phyloP scores from a whole-genome alignment of 495 filamentous ascomycete species.

The Aspergillus indologenus region DNA sequence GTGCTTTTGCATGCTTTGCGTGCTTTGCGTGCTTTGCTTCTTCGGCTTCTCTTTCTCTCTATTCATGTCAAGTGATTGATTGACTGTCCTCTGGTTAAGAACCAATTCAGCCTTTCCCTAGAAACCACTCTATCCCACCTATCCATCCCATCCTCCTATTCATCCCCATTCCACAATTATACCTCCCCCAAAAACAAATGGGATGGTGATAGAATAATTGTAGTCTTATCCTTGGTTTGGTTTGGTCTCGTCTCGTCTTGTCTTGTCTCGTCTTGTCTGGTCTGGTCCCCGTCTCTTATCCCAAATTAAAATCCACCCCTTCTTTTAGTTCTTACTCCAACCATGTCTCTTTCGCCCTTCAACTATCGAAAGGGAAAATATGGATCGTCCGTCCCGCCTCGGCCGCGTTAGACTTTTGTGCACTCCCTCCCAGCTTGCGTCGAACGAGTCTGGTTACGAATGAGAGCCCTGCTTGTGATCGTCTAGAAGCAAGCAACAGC shows the following conservation, averaged over 20 bases:
- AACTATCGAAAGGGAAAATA: conserved; percentile 14
- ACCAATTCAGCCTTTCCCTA: no score
- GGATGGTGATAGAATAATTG: no score
- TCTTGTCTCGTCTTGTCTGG: no score
- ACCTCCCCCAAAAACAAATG: no score
- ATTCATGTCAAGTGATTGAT: no score
- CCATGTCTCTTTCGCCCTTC: conserved; percentile 2
- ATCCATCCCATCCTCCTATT: not conserved
- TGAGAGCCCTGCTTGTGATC: not conserved
- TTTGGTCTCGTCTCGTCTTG: no score
- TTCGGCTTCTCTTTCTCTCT: no score
- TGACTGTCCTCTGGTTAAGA: no score
- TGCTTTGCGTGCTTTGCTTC: no score
- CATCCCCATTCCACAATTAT: not conserved
- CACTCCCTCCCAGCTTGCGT: conserved; percentile 16
- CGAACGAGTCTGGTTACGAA: conserved; percentile 6
- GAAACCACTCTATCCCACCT: not conserved
- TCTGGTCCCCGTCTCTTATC: no score
- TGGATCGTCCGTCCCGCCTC: conserved; percentile 24
- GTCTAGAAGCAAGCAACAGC: not conserved
- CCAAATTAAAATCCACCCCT: not conserved
- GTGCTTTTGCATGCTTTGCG: no score
- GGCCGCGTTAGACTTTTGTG: conserved; percentile 17
- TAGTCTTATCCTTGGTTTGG: no score
- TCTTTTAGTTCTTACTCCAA: not conserved